Conservation (phyloP, 2,329 filamentous ascomycete species). For the Cordyceps javanica region DNA sequence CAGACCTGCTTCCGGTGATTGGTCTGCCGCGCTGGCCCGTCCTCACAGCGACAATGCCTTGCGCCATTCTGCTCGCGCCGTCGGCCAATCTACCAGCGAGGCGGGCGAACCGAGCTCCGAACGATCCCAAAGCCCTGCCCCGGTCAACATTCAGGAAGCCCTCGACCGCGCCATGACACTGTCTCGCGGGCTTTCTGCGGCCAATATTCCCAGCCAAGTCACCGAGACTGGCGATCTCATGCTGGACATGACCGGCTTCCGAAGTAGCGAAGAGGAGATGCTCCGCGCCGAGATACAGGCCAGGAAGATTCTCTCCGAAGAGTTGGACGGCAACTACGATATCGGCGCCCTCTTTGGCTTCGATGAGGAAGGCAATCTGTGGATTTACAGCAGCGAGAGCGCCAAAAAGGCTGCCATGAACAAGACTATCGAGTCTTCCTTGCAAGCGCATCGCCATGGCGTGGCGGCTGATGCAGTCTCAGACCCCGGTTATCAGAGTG, state of each 20-base stretch:
- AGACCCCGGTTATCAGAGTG: conserved; percentile 93
- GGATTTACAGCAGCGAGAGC: conserved; percentile 98
- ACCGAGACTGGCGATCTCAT: conserved; percentile 91
- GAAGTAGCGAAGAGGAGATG: conserved; percentile 87
- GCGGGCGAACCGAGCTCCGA: conserved; percentile 41
- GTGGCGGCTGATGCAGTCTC: conserved; percentile 74
- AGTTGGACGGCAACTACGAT: conserved; percentile 91
- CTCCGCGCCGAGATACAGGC: conserved; percentile 89
- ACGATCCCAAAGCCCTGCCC: conserved; percentile 71
- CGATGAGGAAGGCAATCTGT: conserved; percentile 93
- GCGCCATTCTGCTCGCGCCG: conserved; percentile 37
- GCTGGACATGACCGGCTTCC: conserved; percentile 97
- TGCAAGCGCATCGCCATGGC: conserved; percentile 40
- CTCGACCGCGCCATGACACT: conserved; percentile 76
- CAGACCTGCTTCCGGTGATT: conserved; percentile 46
- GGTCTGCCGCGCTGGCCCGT: conserved; percentile 38
- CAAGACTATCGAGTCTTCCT: conserved; percentile 47
- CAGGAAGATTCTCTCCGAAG: conserved; percentile 84
- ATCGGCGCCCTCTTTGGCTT: conserved; percentile 93
- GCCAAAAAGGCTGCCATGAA: conserved; percentile 84
- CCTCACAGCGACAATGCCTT: conserved; percentile 51
- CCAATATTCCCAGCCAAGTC: conserved; percentile 89
- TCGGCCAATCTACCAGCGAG: conserved; percentile 29
- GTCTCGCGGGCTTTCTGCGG: conserved; percentile 79
- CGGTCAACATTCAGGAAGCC: conserved; percentile 65